Evolutionary conservation across 1,284 basidiomycete genomes (phyloP), one percentile per base, ranked within the genome.

Genomic region (Tilletiaria anomala): DNA sequence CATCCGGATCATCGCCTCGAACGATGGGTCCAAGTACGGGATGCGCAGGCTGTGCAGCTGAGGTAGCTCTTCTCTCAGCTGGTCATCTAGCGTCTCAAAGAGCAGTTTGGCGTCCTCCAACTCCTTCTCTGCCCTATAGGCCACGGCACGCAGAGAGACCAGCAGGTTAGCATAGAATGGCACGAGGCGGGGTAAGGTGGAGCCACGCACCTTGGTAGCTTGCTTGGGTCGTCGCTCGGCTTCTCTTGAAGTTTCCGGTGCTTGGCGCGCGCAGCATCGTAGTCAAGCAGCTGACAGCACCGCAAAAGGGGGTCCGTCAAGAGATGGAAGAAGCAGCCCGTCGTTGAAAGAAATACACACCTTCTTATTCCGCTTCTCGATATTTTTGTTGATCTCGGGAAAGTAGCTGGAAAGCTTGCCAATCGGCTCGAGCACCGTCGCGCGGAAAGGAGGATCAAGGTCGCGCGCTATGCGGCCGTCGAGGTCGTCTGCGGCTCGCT

Each of bases 341-440:
- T n/a, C n/a, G n/a, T n/a, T n/a, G n/a, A n/a, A n/a, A n/a, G n/a
- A 37, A 23, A 29, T 3, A 40, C 69, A 26, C 40, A 87, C 86
- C 78, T 97, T 99, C 73, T 96, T 89, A 70, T 89, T 83, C 38
- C 93, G 77, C 71, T 99, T 99, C 34, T 78, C 63, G 53, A 99
- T 87, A 43, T 88, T 83, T 48, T 89, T 83, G 68, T 96, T 96
- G 62, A 96, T 79, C 36, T 86, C 74, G 4, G 86, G 85, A 70
- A 91, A 94, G 70, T 94, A 94, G 1, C 82, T 79, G 65, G 83
- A 87, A 76, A 97, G 85, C 72, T 91, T 93, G 2, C 91, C 87
- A 24, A 69, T 53, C 3, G 91, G 91, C 65, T 97, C 93, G 47
- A 93, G 79, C 32, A 97, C 82, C 12, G 89, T 88, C 18, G 86